These are phyloP conservation scores for Leccinum colubrinum DNA, from an alignment of 1,284 basidiomycete species.

Conservation along the genomic window DNA sequence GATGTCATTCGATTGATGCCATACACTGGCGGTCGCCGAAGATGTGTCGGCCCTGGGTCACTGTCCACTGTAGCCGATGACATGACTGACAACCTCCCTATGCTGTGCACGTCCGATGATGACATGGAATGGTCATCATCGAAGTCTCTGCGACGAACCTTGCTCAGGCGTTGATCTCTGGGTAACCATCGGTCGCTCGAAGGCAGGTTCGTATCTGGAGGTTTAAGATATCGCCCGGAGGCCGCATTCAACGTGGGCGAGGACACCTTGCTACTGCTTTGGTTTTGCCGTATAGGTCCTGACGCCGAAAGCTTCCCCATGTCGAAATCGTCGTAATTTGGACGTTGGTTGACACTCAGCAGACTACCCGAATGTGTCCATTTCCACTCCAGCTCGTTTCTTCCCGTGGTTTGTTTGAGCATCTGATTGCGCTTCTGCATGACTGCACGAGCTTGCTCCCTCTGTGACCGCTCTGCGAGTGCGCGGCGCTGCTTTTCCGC, in stretches of 20 bases:
- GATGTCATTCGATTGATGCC: conserved; percentile 74
- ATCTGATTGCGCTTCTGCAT: conserved; percentile 89
- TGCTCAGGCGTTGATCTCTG: conserved; percentile 60
- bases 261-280: conserved; percentile 36
- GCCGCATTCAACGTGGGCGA: conserved; percentile 55
- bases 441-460: conserved; percentile 91
- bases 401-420: conserved; percentile 52
- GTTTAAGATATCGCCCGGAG: conserved; percentile 50
- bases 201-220: conserved; percentile 35
- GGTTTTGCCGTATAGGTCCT: conserved; percentile 59
- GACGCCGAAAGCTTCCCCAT: conserved; percentile 52
- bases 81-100: conserved; percentile 66
- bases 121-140: conserved; percentile 92
- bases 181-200: conserved; percentile 52
- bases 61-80: conserved; percentile 80
- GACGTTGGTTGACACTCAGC: conserved; percentile 35
- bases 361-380: conserved; percentile 39
- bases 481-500: conserved; percentile 87
- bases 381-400: conserved; percentile 60
- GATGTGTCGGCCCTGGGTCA: conserved; percentile 75
- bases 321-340: conserved; percentile 34
- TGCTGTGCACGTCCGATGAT: conserved; percentile 77
- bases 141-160: conserved; percentile 78
- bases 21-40: conserved; percentile 58
- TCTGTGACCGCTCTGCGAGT: conserved; percentile 69